Evolutionary conservation across 1,139 yeast species (phyloP), one percentile per base, ranked within the genome.

Genomic region (Sugiyamaella pinicola): DNA sequence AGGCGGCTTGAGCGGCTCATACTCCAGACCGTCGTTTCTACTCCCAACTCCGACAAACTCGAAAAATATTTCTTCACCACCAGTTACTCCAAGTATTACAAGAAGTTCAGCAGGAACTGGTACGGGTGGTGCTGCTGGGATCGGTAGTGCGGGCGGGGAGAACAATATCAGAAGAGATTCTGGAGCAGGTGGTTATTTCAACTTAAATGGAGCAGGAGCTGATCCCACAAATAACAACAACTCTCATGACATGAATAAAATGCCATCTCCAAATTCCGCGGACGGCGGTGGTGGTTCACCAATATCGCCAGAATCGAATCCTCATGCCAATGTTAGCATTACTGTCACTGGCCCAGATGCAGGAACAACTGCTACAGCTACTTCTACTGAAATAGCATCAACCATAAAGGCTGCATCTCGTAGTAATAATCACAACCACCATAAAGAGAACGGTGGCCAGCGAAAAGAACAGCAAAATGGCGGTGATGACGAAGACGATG

Each of bases 51-150:
- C 38, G 18, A 43, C 47, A 4, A 43, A 26, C 26, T 46, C 49
- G 37, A 46, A 46, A 46, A 46, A 46, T 46, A 26, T 37, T 46
- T 46, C 37, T n/a, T 46, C 42, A 10, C 43, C 41, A 9, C 49
- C 49, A 24, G 42, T 47, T 13, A 39, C 50, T 12, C 50, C 50
- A 17, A 47, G 44, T 39, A 42, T 26, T 7, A 47, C 50, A 2
- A 38, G 40, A 47, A 39, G 47, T 33, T 43, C 47, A 10, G 35
- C 7, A 18, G 41, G 28, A 9, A 17, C 15, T 31, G 39, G 37
- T 12, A 26, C 38, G 18, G 39, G 39, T 19, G 47, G 8, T 24
- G 8, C 28, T 24, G 28, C n/a, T n/a, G n/a, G n/a, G n/a, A n/a
- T n/a, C n/a, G n/a, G n/a, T n/a, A n/a, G n/a, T n/a, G n/a, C n/a